phyloP scores from a whole-genome alignment of 2,329 filamentous ascomycete species.

The Penicillium sp. region DNA sequence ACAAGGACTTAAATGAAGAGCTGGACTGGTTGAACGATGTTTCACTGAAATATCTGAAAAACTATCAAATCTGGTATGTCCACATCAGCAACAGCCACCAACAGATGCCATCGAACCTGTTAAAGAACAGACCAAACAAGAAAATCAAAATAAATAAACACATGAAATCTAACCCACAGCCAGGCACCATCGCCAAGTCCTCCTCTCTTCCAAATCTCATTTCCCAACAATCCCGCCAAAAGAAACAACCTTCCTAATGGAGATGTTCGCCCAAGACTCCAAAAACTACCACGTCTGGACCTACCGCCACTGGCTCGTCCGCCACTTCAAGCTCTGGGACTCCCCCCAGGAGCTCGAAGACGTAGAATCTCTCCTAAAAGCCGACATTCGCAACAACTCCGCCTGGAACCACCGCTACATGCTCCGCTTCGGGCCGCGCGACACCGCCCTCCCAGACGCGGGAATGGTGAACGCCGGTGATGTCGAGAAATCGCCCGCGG shows the following conservation, averaged over 20 bases:
- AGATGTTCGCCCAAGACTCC: slow-evolving; percentile 78
- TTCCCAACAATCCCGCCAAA: slow-evolving; percentile 57
- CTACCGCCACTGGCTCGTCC: slow-evolving; percentile 77
- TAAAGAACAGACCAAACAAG: not conserved
- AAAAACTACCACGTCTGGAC: slow-evolving; percentile 99
- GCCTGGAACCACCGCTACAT: slow-evolving; percentile 98
- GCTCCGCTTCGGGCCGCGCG: slow-evolving; percentile 68
- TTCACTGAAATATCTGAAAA: slow-evolving; percentile 82
- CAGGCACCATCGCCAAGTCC: slow-evolving; percentile 58
- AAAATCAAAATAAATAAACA: not conserved
- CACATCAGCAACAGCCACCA: not conserved
- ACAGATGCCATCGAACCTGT: not conserved
- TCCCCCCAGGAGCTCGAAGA: slow-evolving; percentile 61
- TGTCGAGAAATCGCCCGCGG: slow-evolving; percentile 11
- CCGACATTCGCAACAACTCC: slow-evolving; percentile 90
- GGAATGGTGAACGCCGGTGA: slow-evolving; percentile 34
- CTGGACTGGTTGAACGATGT: slow-evolving; percentile 81
- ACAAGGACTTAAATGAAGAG: slow-evolving; percentile 65
- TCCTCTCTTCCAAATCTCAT: slow-evolving; percentile 47
- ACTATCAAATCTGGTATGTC: slow-evolving; percentile 88
- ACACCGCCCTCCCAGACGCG: slow-evolving; percentile 38
- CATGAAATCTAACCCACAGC: slow-evolving; percentile 12
- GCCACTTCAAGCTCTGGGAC: slow-evolving; percentile 57
- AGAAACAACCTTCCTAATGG: slow-evolving; percentile 71
- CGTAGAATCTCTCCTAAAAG: slow-evolving; percentile 67